Conservation (phyloP, 371 early-diverging fungal species). For the Funneliformis caledonium region DNA sequence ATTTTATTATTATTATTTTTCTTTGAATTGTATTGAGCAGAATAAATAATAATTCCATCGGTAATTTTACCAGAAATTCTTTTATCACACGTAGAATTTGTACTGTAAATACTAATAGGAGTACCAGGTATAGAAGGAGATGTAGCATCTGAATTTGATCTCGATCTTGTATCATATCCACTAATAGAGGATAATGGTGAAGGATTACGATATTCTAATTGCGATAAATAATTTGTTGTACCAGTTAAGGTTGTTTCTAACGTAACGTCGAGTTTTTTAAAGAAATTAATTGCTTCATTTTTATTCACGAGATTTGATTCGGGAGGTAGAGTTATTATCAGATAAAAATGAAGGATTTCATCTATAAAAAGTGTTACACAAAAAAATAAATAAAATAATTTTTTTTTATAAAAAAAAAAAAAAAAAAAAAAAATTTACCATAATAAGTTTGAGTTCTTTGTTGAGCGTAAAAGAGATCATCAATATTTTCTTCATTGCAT, state of each 20-base stretch:
- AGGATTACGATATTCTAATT: slow-evolving; percentile 34
- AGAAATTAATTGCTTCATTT: slow-evolving; percentile 43
- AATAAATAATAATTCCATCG: slow-evolving; percentile 56
- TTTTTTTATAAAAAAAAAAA: slow-evolving; percentile 6
- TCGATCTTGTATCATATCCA: slow-evolving; percentile 4
- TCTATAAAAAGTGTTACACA: background rate
- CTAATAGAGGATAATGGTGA: background rate
- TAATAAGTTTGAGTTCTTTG: slow-evolving; percentile 13
- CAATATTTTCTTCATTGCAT: slow-evolving; percentile 9
- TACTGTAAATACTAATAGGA: slow-evolving; percentile 38
- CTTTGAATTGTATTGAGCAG: slow-evolving; percentile 57
- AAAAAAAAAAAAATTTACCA: slow-evolving; percentile 2
- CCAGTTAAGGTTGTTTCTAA: slow-evolving; percentile 55
- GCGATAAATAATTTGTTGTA: slow-evolving; percentile 32
- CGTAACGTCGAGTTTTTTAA: slow-evolving; percentile 56
- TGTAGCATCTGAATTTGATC: slow-evolving; percentile 38
- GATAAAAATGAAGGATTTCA: slow-evolving; percentile 8
- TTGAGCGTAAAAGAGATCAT: background rate
- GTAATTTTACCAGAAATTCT: slow-evolving; percentile 40
- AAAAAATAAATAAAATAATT: background rate
- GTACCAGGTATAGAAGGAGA: slow-evolving; percentile 47
- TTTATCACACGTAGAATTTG: slow-evolving; percentile 37
- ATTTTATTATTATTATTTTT: slow-evolving; percentile 52
- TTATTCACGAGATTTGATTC: background rate
- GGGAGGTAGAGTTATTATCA: background rate